These are phyloP conservation scores for Bipolaris sorokiniana DNA, from an alignment of 2,329 filamentous ascomycete species.

Conservation along the genomic window DNA sequence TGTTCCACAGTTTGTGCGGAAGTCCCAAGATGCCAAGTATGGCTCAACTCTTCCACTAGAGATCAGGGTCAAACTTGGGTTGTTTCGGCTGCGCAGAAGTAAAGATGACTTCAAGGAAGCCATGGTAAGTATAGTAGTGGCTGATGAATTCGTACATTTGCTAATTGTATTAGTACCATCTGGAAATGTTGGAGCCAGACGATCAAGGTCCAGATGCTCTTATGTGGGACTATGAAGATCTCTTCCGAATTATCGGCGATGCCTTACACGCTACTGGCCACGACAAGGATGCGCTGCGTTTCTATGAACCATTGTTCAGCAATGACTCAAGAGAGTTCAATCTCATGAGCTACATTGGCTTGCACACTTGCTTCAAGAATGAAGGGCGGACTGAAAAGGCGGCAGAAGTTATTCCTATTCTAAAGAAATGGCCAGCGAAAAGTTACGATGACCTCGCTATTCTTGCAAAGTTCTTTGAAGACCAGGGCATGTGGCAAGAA, in stretches of 20 bases:
- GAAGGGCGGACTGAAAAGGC: slow-evolving; percentile 70
- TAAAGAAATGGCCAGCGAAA: slow-evolving; percentile 73
- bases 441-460: slow-evolving; percentile 79
- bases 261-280: slow-evolving; percentile 59
- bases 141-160: slow-evolving; percentile 49
- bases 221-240: slow-evolving; percentile 73
- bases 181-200: slow-evolving; percentile 70
- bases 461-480: slow-evolving; percentile 83
- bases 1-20: slow-evolving; percentile 66
- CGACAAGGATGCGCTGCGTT: slow-evolving; percentile 63
- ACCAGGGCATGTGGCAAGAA: slow-evolving; percentile 66
- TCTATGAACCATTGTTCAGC: slow-evolving; percentile 58
- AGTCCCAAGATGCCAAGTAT: slow-evolving; percentile 66
- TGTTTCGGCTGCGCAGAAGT: slow-evolving; percentile 77
- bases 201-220: slow-evolving; percentile 58
- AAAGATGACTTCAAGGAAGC: slow-evolving; percentile 71
- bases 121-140: slow-evolving; percentile 66
- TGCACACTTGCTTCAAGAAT: slow-evolving; percentile 68
- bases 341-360: slow-evolving; percentile 44
- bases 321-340: slow-evolving; percentile 32
- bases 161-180: slow-evolving; percentile 51
- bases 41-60: slow-evolving; percentile 78
- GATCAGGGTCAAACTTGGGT: slow-evolving; percentile 80
- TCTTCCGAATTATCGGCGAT: slow-evolving; percentile 76
- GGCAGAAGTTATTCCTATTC: slow-evolving; percentile 76